Conservation (phyloP, 2,329 filamentous ascomycete species). For the Chrysoporthe deuterocubensis region DNA sequence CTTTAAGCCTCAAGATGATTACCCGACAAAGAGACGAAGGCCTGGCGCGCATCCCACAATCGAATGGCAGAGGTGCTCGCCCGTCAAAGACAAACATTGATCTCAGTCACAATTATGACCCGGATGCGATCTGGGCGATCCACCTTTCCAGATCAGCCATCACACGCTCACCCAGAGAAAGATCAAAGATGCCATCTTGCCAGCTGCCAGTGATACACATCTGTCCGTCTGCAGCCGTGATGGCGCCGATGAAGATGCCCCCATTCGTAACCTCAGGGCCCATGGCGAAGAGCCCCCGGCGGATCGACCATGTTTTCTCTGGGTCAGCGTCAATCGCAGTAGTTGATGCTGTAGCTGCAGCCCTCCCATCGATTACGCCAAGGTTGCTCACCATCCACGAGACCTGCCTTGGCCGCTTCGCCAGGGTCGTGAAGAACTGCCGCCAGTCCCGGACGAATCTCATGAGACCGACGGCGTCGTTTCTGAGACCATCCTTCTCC, state of each 20-base stretch:
- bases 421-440: background rate
- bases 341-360: background rate
- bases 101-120: background rate
- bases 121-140: background rate
- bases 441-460: constrained; percentile 10
- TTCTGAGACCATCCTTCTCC: background rate
- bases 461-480: constrained; percentile 2
- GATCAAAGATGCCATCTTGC: constrained; percentile 1
- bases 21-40: too few species aligned
- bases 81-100: background rate
- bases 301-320: background rate
- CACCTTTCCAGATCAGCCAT: constrained; percentile 2
- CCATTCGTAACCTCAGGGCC: background rate
- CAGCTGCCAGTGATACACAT: background rate
- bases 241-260: background rate
- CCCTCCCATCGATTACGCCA: background rate
- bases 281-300: background rate
- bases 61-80: too few species aligned
- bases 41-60: too few species aligned
- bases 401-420: background rate
- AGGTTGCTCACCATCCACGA: constrained; percentile 2
- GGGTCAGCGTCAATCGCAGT: background rate
- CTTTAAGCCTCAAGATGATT: too few species aligned
- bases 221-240: background rate
- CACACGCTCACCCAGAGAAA: background rate